phyloP scores from a whole-genome alignment of 2,329 filamentous ascomycete genomes.

The Colletotrichum tanaceti region DNA sequence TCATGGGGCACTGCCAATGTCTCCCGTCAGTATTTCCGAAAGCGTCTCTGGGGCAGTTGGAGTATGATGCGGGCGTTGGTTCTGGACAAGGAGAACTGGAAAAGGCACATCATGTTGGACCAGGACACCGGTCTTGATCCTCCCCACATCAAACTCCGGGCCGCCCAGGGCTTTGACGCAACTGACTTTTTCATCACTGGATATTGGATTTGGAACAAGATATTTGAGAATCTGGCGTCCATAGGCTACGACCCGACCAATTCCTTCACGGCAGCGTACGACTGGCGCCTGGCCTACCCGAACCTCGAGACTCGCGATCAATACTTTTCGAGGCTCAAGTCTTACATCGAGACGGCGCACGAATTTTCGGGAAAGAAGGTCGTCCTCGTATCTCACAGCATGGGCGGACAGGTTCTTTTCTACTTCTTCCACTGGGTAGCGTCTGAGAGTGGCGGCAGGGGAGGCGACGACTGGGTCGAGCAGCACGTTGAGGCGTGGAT shows the following conservation, averaged over 20 bases:
- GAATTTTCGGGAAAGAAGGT: slow-evolving; percentile 81
- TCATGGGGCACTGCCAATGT: slow-evolving; percentile 92
- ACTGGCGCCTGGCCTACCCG: slow-evolving; percentile 91
- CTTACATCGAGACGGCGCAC: slow-evolving; percentile 86
- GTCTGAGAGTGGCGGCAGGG: slow-evolving; percentile 78
- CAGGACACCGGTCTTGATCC: slow-evolving; percentile 91
- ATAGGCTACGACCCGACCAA: slow-evolving; percentile 93
- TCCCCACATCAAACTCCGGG: slow-evolving; percentile 87
- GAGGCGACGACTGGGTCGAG: slow-evolving; percentile 91
- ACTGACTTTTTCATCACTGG: slow-evolving; percentile 92
- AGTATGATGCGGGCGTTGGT: slow-evolving; percentile 98
- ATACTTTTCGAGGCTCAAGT: slow-evolving; percentile 92
- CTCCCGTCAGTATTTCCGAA: slow-evolving; percentile 92
- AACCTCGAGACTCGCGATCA: slow-evolving; percentile 93
- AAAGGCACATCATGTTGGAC: slow-evolving; percentile 96
- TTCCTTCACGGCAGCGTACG: slow-evolving; percentile 78
- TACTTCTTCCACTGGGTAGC: slow-evolving; percentile 85
- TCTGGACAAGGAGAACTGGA: slow-evolving; percentile 93
- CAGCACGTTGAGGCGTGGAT: slow-evolving; percentile 93
- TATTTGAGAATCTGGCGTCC: slow-evolving; percentile 94
- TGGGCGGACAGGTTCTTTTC: slow-evolving; percentile 95
- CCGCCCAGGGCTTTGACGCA: slow-evolving; percentile 96
- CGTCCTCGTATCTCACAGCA: slow-evolving; percentile 91
- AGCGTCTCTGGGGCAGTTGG: slow-evolving; percentile 97
- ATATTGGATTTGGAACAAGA: slow-evolving; percentile 99